Conservation (phyloP, 2,329 filamentous ascomycete species). For the Ustulina deusta region DNA sequence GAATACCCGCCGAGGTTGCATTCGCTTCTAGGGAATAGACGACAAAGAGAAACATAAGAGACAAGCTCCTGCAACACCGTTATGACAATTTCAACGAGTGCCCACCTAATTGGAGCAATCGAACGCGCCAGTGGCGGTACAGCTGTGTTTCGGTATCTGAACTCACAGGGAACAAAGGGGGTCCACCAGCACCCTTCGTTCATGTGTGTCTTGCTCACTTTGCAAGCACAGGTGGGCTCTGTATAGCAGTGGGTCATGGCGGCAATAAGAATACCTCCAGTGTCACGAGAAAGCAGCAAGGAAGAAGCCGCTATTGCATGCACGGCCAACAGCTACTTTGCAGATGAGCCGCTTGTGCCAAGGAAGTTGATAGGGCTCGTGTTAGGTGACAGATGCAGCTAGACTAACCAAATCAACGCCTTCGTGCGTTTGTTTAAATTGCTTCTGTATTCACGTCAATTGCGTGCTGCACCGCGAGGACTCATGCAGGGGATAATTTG, state of each 20-base stretch:
- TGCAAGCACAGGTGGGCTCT: constrained; percentile 3
- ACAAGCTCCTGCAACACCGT: constrained; percentile 21
- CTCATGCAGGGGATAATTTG: constrained; percentile 12
- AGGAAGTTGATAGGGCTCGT: constrained; percentile 21
- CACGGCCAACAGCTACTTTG: constrained; percentile 18
- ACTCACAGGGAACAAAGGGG: constrained; percentile 7
- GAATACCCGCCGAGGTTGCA: constrained; percentile 83
- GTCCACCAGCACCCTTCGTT: constrained; percentile 10
- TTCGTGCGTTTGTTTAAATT: constrained; percentile 3
- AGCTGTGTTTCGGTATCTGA: constrained; percentile 15
- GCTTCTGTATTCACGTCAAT: neutral
- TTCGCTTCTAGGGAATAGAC: constrained; percentile 64
- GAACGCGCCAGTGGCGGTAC: constrained; percentile 4
- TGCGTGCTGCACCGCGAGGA: constrained; percentile 1
- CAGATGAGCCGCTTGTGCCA: constrained; percentile 20
- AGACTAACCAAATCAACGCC: neutral
- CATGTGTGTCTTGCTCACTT: constrained; percentile 10
- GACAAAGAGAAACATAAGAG: constrained; percentile 15
- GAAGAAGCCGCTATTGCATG: constrained; percentile 17
- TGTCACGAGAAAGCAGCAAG: constrained; percentile 14
- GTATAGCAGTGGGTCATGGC: constrained; percentile 13
- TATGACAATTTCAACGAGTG: constrained; percentile 8
- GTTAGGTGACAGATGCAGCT: constrained; percentile 18
- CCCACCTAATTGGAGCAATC: constrained; percentile 16
- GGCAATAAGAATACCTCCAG: constrained; percentile 9